Conservation (phyloP, 805 yeast genomes). For the Wickerhamiella hasegawae region DNA sequence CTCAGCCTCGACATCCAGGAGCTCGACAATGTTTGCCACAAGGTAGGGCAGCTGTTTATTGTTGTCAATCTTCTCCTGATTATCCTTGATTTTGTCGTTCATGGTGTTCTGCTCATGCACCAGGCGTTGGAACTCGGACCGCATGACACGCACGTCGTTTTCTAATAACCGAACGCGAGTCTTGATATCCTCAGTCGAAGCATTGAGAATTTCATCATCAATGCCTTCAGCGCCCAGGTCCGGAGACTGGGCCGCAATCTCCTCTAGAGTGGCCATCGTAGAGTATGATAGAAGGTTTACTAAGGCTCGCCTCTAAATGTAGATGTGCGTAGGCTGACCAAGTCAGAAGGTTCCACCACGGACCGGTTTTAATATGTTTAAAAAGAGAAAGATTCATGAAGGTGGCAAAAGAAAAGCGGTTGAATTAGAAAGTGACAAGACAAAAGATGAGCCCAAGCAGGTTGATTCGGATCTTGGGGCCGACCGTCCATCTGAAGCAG, state of each 20-base stretch:
- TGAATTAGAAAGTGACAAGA: no score
- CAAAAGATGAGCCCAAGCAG: no score
- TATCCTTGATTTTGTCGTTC: constrained; percentile 87
- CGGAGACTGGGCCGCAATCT: constrained; percentile 6
- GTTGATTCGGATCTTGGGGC: no score
- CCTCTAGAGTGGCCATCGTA: constrained; percentile 5
- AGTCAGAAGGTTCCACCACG: no score
- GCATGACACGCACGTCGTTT: constrained; percentile 89
- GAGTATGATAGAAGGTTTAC: no score
- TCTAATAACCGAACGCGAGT: constrained; percentile 80
- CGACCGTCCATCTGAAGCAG: no score
- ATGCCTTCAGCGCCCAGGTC: no score
- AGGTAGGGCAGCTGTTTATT: constrained; percentile 90
- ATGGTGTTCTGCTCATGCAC: constrained; percentile 86
- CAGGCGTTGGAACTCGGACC: constrained; percentile 78
- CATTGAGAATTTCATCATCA: constrained; percentile 65
- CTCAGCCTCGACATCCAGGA: constrained; percentile 74
- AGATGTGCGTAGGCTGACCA: no score
- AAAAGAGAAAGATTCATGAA: no score
- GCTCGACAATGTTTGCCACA: constrained; percentile 92
- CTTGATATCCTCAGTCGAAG: constrained; percentile 67
- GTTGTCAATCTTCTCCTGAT: constrained; percentile 88
- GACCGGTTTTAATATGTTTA: no score
- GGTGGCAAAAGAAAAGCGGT: no score
- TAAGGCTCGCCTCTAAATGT: no score